Conservation (phyloP, 768 basidiomycete species). For the Pleurotus salmoneostramineus region DNA sequence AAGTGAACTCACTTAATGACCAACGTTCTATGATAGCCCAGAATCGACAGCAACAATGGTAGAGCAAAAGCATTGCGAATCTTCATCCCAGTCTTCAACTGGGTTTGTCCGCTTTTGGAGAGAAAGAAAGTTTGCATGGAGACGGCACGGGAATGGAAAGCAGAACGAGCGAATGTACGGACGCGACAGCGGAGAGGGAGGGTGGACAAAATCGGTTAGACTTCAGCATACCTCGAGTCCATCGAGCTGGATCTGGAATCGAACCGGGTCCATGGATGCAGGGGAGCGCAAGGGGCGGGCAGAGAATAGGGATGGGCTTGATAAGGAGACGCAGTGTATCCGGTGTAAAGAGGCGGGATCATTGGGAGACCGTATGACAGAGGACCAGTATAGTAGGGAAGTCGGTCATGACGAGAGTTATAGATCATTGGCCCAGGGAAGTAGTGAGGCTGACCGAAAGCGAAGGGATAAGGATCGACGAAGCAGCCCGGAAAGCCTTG, state of each 20-base stretch:
- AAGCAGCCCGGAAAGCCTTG: background rate
- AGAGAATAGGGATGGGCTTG: background rate
- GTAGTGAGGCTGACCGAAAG: background rate
- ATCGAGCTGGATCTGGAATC: slow-evolving; percentile 1
- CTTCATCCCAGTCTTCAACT: too few species aligned
- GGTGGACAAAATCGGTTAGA: background rate
- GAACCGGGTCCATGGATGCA: background rate
- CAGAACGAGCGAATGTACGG: too few species aligned
- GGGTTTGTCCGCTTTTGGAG: too few species aligned
- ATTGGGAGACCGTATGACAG: background rate
- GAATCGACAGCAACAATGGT: too few species aligned
- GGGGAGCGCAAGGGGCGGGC: background rate
- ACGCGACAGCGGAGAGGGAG: too few species aligned
- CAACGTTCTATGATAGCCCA: too few species aligned
- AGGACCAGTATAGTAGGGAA: background rate
- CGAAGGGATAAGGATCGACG: background rate
- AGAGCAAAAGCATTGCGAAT: too few species aligned
- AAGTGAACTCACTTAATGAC: too few species aligned
- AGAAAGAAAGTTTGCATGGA: too few species aligned
- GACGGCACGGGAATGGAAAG: too few species aligned
- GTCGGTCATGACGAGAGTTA: background rate
- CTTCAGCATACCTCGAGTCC: background rate
- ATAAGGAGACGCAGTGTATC: background rate
- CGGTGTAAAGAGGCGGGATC: background rate
- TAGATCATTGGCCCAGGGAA: background rate